Evolutionary conservation across 768 basidiomycete genomes (phyloP).

Genomic region (Hydnum rufescens): DNA sequence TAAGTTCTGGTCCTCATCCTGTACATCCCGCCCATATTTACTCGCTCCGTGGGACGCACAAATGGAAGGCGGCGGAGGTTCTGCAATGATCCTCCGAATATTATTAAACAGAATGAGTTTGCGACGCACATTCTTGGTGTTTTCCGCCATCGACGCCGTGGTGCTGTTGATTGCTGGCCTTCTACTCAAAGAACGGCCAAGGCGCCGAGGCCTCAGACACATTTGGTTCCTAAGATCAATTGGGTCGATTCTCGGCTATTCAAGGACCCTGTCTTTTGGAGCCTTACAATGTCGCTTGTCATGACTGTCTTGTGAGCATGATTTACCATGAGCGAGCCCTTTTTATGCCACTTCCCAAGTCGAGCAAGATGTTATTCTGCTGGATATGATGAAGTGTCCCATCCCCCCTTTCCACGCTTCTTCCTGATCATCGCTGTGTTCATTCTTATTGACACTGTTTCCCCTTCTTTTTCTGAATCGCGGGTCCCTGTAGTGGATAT

Average conservation of each 20-base stretch:
- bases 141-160: slow-evolving; percentile 16
- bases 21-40: background rate
- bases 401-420: background rate
- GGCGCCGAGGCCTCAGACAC: background rate
- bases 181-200: slow-evolving; percentile 17
- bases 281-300: slow-evolving; percentile 18
- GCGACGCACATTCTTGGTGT: slow-evolving; percentile 18
- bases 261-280: slow-evolving; percentile 16
- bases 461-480: no score
- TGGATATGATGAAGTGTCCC: background rate
- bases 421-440: background rate
- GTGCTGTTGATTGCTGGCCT: slow-evolving; percentile 16
- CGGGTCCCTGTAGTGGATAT: slow-evolving; percentile 3
- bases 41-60: background rate
- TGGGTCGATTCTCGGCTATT: slow-evolving; percentile 10
- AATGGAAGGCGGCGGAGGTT: slow-evolving; percentile 8
- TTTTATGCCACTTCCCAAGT: no score
- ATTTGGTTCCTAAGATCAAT: background rate
- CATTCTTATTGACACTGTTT: no score
- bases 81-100: slow-evolving; percentile 16
- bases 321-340: background rate
- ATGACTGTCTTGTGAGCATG: slow-evolving; percentile 12
- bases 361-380: no score
- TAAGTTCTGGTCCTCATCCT: background rate
- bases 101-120: slow-evolving; percentile 17